Evolutionary conservation across 768 basidiomycete genomes (phyloP), one percentile per base, ranked within the genome.

Genomic region (Tubosaeta brunneosetosa): DNA sequence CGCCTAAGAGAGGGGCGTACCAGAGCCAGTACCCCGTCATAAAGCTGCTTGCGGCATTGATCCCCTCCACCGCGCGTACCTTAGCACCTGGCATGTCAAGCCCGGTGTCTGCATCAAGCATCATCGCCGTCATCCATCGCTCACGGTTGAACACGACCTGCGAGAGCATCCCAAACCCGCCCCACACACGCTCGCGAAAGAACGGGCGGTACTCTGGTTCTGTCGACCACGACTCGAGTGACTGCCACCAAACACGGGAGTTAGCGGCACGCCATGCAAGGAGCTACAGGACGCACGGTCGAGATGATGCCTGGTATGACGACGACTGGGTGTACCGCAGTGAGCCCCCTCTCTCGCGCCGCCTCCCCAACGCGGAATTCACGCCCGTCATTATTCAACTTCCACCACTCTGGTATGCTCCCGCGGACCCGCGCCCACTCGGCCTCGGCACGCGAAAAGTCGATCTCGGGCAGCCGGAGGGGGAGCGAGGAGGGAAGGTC

Each of bases 21-120:
- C 93, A 95, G 49, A 95, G 83, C 94, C 94, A 98, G 66, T 94
- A 99, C 1, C 94, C 93, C 65, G 86, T 84, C 51, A 93, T 82
- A 59, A 91, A 87, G 59, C 77, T 85, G 56, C 87, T 89, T 3
- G 92, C 94, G 0, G 92, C 92, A 63, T 91, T 88, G 19, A 95
- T 83, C 0, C 94, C 94, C 68, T 97, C 91, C 0, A 91, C 92
- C 12, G 94, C 91, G 33, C 95, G 78, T 52, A 98, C 83, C 67
- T 92, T 97, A 42, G 82, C 83, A 14, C 83, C 86, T 0, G 84
- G 81, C 3, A 91, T 89, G 63, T 99, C 95, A 6, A 99, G 76
- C 0, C 95, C 95, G 0, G 94, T 97, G 16, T 85, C 75, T 0
- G 91, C 87, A 67, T 99, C 94, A 9, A 99, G 81, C 76, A 90